phyloP scores from a whole-genome alignment of 306 rosid species.

The Benincasa hispida region DNA sequence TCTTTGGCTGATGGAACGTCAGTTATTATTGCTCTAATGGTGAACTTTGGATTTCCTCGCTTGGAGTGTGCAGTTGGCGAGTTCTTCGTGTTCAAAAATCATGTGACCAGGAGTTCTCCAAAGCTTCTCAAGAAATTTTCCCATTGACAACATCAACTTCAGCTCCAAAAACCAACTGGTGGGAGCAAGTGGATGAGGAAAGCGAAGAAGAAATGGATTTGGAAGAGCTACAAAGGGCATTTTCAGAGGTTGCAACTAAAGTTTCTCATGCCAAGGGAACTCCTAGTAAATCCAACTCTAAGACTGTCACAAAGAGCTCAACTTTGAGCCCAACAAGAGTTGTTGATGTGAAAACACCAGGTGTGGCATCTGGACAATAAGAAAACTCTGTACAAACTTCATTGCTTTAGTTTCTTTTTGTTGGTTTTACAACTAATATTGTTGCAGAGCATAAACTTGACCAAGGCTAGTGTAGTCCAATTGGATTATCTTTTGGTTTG shows the following conservation, averaged over 20 bases:
- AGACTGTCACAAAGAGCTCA: conserved; percentile 12
- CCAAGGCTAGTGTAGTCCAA: not conserved
- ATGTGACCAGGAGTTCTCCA: conserved; percentile 2
- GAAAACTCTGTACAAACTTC: not conserved
- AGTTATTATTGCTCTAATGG: not conserved
- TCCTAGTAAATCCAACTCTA: conserved; percentile 1
- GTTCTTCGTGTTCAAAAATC: conserved; percentile 60
- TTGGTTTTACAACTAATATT: not conserved
- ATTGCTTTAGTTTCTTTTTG: not conserved
- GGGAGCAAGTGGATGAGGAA: conserved; percentile 25
- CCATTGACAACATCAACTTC: conserved; percentile 9
- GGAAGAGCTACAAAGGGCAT: conserved; percentile 45
- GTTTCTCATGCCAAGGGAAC: conserved; percentile 40
- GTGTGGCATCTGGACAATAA: conserved; percentile 11
- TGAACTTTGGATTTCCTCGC: not conserved
- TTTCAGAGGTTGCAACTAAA: conserved; percentile 31
- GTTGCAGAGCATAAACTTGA: not conserved
- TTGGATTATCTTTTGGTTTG: not conserved
- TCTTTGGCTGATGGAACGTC: not conserved
- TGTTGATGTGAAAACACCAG: conserved; percentile 32
- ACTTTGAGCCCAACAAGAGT: conserved; percentile 15
- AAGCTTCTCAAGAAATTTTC: conserved; percentile 8
- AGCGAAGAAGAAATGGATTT: conserved; percentile 38
- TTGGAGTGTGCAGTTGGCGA: conserved; percentile 35
- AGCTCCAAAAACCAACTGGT: conserved; percentile 14